A percentile compares a stretch with the other conserved stretches of the same genome.
These are phyloP conservation scores for Candida hungchunana DNA, from an alignment of 805 yeast species.

Conservation along the genomic window DNA sequence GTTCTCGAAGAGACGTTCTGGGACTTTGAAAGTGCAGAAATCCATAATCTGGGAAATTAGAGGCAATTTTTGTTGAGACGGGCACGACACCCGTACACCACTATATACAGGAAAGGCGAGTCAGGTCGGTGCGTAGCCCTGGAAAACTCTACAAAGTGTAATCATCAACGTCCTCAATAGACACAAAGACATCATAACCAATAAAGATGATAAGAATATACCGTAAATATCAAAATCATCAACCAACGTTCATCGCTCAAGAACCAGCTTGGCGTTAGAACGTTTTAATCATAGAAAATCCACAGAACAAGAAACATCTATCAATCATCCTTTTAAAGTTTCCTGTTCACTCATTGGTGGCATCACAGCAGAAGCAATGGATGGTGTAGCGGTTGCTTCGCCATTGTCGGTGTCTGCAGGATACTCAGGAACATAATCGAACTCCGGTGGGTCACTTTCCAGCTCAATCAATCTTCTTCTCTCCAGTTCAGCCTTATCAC, in stretches of 20 bases:
- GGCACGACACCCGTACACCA: too few species aligned
- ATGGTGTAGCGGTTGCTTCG: conserved; percentile 1
- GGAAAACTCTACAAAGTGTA: too few species aligned
- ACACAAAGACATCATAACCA: too few species aligned
- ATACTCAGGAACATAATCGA: conserved; percentile 28
- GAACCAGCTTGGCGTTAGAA: conserved; percentile 16
- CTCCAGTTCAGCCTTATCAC: conserved; percentile 42
- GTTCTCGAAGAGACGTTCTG: background rate
- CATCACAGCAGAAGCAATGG: conserved; percentile 1
- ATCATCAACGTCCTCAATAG: too few species aligned
- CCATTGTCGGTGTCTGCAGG: conserved; percentile 8
- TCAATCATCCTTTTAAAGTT: background rate
- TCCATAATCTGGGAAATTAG: background rate
- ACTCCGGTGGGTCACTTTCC: conserved; percentile 40
- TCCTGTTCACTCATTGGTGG: background rate
- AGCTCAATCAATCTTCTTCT: conserved; percentile 31
- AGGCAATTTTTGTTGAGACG: too few species aligned
- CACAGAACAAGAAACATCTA: conserved; percentile 5
- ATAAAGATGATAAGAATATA: too few species aligned
- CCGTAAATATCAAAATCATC: too few species aligned
- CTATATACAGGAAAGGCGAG: too few species aligned
- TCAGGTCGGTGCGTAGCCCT: too few species aligned
- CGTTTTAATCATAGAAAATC: conserved; percentile 7
- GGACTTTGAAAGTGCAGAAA: background rate
- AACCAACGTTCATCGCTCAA: too few species aligned